Percentiles rank a stretch among this genome's conserved stretches.
phyloP scores from a whole-genome alignment of 352 stramenopile genomes.

The Phytophthora palmivora region DNA sequence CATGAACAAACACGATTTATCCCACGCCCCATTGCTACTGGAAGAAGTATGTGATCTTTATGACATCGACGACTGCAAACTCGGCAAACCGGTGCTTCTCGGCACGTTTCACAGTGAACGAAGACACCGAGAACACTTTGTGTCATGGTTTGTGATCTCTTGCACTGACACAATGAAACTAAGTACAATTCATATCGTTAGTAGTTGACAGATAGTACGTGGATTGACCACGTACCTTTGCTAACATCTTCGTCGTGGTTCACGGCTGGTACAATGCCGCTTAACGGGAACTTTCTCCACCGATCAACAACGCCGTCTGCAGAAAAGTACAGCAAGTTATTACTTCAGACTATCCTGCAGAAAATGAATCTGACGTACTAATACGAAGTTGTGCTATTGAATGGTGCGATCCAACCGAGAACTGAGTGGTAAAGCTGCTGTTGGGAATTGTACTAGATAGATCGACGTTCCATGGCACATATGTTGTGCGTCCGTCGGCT shows the following conservation, averaged over 20 bases:
- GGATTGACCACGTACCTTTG: slow-evolving; percentile 15
- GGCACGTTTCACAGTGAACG: slow-evolving; percentile 57
- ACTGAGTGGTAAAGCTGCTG: slow-evolving; percentile 57
- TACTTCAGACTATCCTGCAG: background rate
- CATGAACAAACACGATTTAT: slow-evolving; percentile 16
- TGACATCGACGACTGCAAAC: slow-evolving; percentile 65
- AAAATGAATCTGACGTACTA: slow-evolving; percentile 24
- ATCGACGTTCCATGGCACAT: slow-evolving; percentile 67
- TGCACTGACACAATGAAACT: slow-evolving; percentile 43
- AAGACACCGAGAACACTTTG: slow-evolving; percentile 47
- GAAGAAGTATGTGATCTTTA: slow-evolving; percentile 35
- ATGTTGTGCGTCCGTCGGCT: slow-evolving; percentile 53
- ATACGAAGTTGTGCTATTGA: slow-evolving; percentile 61
- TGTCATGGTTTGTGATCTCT: slow-evolving; percentile 40
- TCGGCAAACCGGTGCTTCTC: slow-evolving; percentile 52
- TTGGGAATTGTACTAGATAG: slow-evolving; percentile 12
- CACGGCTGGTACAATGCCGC: slow-evolving; percentile 29
- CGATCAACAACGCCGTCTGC: slow-evolving; percentile 57
- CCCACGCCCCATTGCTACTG: slow-evolving; percentile 21
- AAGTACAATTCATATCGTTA: slow-evolving; percentile 5
- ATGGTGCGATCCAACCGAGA: slow-evolving; percentile 67
- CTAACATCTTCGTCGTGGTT: slow-evolving; percentile 16
- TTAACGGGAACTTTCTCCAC: slow-evolving; percentile 71
- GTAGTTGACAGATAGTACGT: background rate
- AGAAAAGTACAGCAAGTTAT: too few relatives aligned